phyloP scores from a whole-genome alignment of 108 stramenopile genomes.

The Cylindrotheca fusiformis region DNA sequence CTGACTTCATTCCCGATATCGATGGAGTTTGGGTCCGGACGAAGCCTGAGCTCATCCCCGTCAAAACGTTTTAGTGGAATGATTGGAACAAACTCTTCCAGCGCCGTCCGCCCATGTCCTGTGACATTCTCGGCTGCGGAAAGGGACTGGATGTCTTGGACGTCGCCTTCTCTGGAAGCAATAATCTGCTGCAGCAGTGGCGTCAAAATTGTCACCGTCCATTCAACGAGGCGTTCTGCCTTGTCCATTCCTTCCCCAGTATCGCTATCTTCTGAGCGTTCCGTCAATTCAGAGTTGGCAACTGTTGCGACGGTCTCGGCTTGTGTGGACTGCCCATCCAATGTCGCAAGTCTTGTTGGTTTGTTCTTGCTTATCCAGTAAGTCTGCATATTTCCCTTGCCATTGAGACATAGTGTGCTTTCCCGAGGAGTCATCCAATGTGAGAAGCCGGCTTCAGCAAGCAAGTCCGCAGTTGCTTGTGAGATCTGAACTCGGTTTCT shows the following conservation, averaged over 20 bases:
- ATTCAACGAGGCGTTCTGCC: constrained; percentile 14
- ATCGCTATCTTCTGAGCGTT: not conserved
- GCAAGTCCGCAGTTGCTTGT: constrained; percentile 14
- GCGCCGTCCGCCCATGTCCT: not conserved
- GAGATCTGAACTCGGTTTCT: constrained; percentile 6
- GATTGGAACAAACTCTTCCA: constrained; percentile 2
- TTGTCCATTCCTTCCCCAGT: not conserved
- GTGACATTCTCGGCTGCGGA: no score
- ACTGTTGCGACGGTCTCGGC: not conserved
- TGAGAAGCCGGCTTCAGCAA: constrained; percentile 1
- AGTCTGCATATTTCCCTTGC: not conserved
- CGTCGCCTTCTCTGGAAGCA: no score
- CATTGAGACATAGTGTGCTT: not conserved
- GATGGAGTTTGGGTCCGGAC: not conserved
- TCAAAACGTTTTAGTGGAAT: not conserved
- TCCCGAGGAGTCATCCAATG: not conserved
- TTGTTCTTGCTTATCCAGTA: not conserved
- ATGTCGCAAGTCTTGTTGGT: no score
- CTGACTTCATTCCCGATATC: not conserved
- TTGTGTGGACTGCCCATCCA: no score
- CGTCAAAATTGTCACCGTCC: constrained; percentile 12
- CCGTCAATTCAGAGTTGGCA: not conserved
- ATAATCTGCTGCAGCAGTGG: constrained; percentile 11
- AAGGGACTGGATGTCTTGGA: no score
- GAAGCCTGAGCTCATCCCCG: not conserved